These are phyloP conservation scores for Phytophthora hybrid DNA, from an alignment of 352 stramenopile genomes.

Conservation along the genomic window DNA sequence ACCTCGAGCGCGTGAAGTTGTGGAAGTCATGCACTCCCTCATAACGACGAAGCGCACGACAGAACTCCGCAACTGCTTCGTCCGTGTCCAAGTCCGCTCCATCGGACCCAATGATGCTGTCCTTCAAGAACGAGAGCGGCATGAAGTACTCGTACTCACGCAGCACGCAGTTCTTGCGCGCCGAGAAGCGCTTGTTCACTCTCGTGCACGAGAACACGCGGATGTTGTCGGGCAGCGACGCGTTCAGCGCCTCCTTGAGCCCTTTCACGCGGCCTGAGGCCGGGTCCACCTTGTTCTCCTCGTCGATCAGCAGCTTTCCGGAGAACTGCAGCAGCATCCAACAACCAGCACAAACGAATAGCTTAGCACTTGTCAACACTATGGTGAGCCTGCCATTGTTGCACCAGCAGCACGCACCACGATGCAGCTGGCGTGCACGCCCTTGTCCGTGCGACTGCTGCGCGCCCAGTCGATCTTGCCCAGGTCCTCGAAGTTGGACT, in stretches of 20 bases:
- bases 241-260: conserved; percentile 80
- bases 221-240: conserved; percentile 77
- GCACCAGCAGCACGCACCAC: conserved; percentile 61
- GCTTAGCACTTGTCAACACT: not conserved
- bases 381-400: too few relatives aligned
- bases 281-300: conserved; percentile 70
- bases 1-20: conserved; percentile 90
- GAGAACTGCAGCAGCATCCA: conserved; percentile 64
- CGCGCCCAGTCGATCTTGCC: conserved; percentile 91
- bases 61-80: conserved; percentile 57
- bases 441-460: conserved; percentile 93
- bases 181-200: conserved; percentile 92
- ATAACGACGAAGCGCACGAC: conserved; percentile 62
- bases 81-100: conserved; percentile 46
- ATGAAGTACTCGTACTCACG: conserved; percentile 94
- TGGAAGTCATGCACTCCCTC: conserved; percentile 92
- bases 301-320: conserved; percentile 87
- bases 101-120: conserved; percentile 43
- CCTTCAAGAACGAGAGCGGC: conserved; percentile 77
- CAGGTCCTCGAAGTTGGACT: conserved; percentile 90
- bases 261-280: conserved; percentile 63
- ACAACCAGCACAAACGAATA: conserved; percentile 6
- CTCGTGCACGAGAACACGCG: conserved; percentile 89
- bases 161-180: conserved; percentile 86
- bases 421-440: conserved; percentile 91